Percentiles rank a stretch among this genome's conserved stretches.
Evolutionary conservation across 2,329 filamentous ascomycete species (phyloP).

Genomic region (Cercospora nicotianae): DNA sequence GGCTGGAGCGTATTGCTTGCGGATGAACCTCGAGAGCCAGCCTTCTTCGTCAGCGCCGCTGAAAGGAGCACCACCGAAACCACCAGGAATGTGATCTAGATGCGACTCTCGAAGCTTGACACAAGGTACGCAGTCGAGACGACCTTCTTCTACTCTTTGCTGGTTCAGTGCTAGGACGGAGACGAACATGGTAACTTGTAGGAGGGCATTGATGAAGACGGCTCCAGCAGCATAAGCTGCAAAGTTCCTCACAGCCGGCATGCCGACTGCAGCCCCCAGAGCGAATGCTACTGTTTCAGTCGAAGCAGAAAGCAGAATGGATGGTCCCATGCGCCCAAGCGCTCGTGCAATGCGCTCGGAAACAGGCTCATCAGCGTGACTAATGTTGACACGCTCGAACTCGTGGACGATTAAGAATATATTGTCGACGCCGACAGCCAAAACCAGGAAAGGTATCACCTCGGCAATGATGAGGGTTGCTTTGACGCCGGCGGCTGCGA

Average conservation of each 20-base stretch:
- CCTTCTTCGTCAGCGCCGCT: constrained; percentile 78
- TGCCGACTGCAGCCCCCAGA: constrained; percentile 88
- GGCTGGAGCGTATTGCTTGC: constrained; percentile 80
- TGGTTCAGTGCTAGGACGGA: constrained; percentile 91
- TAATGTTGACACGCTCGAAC: constrained; percentile 91
- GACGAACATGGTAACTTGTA: constrained; percentile 96
- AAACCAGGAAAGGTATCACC: constrained; percentile 94
- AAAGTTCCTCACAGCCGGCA: constrained; percentile 98
- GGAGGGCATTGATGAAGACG: constrained; percentile 93
- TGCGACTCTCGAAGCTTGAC: constrained; percentile 75
- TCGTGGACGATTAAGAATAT: constrained; percentile 99
- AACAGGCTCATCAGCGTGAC: constrained; percentile 83
- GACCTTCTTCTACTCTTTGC: constrained; percentile 79
- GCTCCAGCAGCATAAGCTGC: constrained; percentile 94
- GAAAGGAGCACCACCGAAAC: constrained; percentile 62
- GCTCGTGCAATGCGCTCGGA: constrained; percentile 83
- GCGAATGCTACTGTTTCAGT: constrained; percentile 94
- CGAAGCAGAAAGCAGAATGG: constrained; percentile 89
- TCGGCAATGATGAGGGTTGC: constrained; percentile 97
- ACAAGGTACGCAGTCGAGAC: constrained; percentile 91
- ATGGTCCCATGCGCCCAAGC: constrained; percentile 94
- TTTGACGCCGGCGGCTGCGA: constrained; percentile 87
- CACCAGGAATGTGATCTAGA: constrained; percentile 64
- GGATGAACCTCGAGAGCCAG: constrained; percentile 79
- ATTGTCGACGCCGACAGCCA: constrained; percentile 97